These are phyloP conservation scores for Colletotrichum euphorbiae DNA, from an alignment of 2,329 filamentous ascomycete genomes.

Conservation along the genomic window DNA sequence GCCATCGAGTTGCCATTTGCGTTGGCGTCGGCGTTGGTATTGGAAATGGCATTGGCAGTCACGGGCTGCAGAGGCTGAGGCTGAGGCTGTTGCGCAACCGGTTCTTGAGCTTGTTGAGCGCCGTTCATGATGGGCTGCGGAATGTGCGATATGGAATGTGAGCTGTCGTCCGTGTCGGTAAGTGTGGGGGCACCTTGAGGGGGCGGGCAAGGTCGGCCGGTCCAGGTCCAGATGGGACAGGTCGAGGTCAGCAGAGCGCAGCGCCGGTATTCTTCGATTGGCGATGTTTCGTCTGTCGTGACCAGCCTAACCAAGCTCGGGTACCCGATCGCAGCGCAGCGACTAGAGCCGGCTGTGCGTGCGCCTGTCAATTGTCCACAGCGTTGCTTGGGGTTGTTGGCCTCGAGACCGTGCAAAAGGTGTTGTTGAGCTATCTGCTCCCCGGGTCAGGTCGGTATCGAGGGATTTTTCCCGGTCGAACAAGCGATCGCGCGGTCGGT, in stretches of 20 bases:
- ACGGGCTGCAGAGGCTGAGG: constrained; percentile 34
- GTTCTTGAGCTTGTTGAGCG: constrained; percentile 34
- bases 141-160: constrained; percentile 15
- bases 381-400: not conserved
- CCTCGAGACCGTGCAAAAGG: not conserved
- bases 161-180: not conserved
- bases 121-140: constrained; percentile 38
- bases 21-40: constrained; percentile 4
- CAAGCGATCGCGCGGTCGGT: not conserved
- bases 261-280: constrained; percentile 17
- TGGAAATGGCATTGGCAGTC: constrained; percentile 16
- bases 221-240: constrained; percentile 1
- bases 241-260: constrained; percentile 10
- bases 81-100: constrained; percentile 33
- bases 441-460: constrained; percentile 4
- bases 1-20: constrained; percentile 39
- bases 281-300: constrained; percentile 28
- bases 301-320: constrained; percentile 15
- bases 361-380: constrained; percentile 8
- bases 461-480: constrained; percentile 2
- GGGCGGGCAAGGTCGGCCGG: not conserved
- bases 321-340: constrained; percentile 20
- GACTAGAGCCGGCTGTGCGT: constrained; percentile 7
- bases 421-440: not conserved
- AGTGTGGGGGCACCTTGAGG: constrained; percentile 21